Evolutionary conservation across 2,329 filamentous ascomycete genomes (phyloP).

Genomic region (Dactylellina haptotyla): DNA sequence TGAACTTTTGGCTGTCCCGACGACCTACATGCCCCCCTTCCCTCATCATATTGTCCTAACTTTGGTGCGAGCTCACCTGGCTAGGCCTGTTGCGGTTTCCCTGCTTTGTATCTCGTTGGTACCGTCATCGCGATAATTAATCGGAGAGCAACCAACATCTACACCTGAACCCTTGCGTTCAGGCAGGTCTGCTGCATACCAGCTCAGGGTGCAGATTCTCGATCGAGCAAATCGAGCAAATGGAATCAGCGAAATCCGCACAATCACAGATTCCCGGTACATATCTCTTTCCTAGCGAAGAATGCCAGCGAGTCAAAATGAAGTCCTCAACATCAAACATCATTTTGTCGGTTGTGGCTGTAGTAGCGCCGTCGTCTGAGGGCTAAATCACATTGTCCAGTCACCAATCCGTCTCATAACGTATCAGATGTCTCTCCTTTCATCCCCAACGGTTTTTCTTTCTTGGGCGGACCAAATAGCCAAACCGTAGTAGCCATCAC

Average conservation of each 20-base stretch:
- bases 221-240: not conserved
- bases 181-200: not conserved
- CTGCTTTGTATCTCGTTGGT: slow-evolving; percentile 2
- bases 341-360: not conserved
- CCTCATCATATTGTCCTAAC: not conserved
- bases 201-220: slow-evolving; percentile 23
- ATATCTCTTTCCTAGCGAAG: too few species aligned
- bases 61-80: slow-evolving; percentile 25
- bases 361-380: not conserved
- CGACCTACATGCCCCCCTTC: not conserved
- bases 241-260: not conserved
- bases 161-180: slow-evolving; percentile 2
- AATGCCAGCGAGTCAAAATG: too few species aligned
- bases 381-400: slow-evolving; percentile 45
- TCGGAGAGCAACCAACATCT: slow-evolving; percentile 24
- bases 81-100: not conserved
- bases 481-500: not conserved
- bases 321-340: not conserved
- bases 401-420: slow-evolving; percentile 39
- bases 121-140: slow-evolving; percentile 47
- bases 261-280: not conserved
- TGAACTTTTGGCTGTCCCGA: not conserved
- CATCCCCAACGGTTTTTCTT: slow-evolving; percentile 37
- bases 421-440: slow-evolving; percentile 15
- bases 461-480: not conserved